Evolutionary conservation across 2,329 filamentous ascomycete genomes (phyloP).

Genomic region (Fusarium citri): DNA sequence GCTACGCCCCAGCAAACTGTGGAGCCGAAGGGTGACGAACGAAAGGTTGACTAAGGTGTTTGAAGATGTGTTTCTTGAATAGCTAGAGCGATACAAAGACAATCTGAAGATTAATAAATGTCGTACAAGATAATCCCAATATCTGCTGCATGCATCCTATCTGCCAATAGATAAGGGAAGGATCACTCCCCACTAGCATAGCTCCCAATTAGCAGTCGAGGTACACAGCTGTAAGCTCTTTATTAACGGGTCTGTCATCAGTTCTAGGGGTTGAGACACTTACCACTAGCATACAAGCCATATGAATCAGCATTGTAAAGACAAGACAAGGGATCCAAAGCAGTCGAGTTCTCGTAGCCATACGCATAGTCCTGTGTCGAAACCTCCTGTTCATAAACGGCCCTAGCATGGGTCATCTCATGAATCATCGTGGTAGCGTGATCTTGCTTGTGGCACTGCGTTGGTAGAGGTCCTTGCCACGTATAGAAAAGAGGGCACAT

Average conservation of each 20-base stretch:
- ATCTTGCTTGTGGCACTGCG: conserved; percentile 38
- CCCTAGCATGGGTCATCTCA: conserved; percentile 38
- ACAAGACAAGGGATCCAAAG: conserved; percentile 16
- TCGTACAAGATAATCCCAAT: background rate
- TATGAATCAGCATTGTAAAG: conserved; percentile 39
- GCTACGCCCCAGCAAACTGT: conserved; percentile 11
- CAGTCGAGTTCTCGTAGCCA: conserved; percentile 38
- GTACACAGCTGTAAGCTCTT: background rate
- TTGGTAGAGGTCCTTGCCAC: conserved; percentile 14
- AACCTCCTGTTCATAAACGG: conserved; percentile 29
- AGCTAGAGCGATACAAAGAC: rapidly evolving
- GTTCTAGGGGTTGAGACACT: background rate
- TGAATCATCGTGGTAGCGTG: conserved; percentile 36
- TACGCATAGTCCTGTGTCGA: conserved; percentile 35
- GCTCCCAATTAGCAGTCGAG: background rate
- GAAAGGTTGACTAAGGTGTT: conserved; percentile 4
- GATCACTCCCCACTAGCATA: background rate
- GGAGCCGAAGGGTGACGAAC: conserved; percentile 20
- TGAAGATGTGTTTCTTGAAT: rapidly evolving
- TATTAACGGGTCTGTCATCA: rapidly evolving
- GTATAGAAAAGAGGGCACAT: conserved; percentile 37
- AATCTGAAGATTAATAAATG: background rate
- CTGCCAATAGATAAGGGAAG: background rate
- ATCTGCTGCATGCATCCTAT: background rate
- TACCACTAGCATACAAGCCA: conserved; percentile 36